Base-by-base conservation (phyloP, 441 rosid genomes). In the Erodium texanum region DNA sequence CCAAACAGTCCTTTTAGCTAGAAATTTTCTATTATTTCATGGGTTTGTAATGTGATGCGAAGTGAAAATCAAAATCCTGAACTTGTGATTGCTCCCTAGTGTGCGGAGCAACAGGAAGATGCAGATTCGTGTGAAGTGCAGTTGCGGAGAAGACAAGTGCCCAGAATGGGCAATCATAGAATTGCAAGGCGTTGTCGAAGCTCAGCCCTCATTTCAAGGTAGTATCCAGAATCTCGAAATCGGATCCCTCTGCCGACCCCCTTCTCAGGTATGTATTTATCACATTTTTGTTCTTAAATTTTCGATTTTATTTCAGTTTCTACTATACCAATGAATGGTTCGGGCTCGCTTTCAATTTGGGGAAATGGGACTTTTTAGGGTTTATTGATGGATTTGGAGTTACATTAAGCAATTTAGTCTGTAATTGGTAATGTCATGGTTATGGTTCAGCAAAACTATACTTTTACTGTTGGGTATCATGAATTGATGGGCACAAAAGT, bases 81-180 rank as follows among this genome's bases (percentile, higher is more conserved):
- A 6, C 43, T 36, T 36, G 7, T 36, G 43, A 8, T 1, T 36
- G 2, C 10, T 36, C 43, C 43, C 9, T 36, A n/a, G n/a, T n/a
- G n/a, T n/a, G n/a, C n/a, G n/a, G n/a, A n/a, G 36, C 36, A 22
- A 36, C 27, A 66, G 69, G 20, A 68, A 73, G 45, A 90, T 91
- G 97, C 87, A 93, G 87, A 91, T 91, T 52, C 76, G 81, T 72
- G 83, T 93, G 66, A 89, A 86, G 79, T 92, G 98, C 66, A 76
- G 83, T 20, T 90, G 97, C 58, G 88, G 89, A 20, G 88, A 75
- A 38, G 90, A 82, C 5, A 78, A 76, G 24, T 93, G 98, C 62
- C 87, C 79, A n/a, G 95, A 91, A 63, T 93, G 98, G 97, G 87
- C 85, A 41, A 81, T 93, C 19, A 54, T 93, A 7, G 98, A 93